A percentile compares a stretch with the other conserved stretches of the same genome.
Evolutionary conservation across 345 rosid genomes (phyloP).

Genomic region (Mangifera indica): DNA sequence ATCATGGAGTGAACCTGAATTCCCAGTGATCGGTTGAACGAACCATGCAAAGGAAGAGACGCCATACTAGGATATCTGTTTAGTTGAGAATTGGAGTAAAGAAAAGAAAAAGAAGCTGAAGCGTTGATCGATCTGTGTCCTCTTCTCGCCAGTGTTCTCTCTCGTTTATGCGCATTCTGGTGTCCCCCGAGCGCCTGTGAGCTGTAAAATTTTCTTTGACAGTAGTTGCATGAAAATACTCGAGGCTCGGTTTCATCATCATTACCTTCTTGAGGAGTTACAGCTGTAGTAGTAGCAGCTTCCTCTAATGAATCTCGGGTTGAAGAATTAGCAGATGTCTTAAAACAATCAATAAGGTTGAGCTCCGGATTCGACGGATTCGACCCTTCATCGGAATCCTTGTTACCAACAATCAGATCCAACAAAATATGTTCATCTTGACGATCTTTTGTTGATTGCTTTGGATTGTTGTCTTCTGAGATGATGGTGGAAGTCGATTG

Average conservation of each 20-base stretch:
- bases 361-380: conserved; percentile 37
- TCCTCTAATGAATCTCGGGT: conserved; percentile 26
- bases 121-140: conserved; percentile 43
- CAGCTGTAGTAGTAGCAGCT: background rate
- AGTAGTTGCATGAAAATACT: conserved; percentile 81
- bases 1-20: conserved; percentile 73
- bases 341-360: conserved; percentile 51
- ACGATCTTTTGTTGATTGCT: conserved; percentile 2
- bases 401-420: conserved; percentile 60
- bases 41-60: conserved; percentile 76
- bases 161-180: conserved; percentile 92
- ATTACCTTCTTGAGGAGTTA: conserved; percentile 26
- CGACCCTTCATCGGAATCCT: conserved; percentile 33
- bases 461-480: conserved; percentile 30
- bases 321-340: conserved; percentile 3
- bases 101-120: conserved; percentile 39
- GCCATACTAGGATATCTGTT: conserved; percentile 57
- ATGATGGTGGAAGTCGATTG: conserved; percentile 35
- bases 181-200: conserved; percentile 97
- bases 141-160: conserved; percentile 80
- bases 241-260: conserved; percentile 48
- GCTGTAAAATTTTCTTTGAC: conserved; percentile 90
- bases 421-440: conserved; percentile 34
- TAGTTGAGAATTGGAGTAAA: conserved; percentile 20
- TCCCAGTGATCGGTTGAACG: conserved; percentile 53